A percentile compares a stretch with the other conserved stretches of the same genome.
Conservation (phyloP, 768 basidiomycete genomes). For the Termitomyces sp. region DNA sequence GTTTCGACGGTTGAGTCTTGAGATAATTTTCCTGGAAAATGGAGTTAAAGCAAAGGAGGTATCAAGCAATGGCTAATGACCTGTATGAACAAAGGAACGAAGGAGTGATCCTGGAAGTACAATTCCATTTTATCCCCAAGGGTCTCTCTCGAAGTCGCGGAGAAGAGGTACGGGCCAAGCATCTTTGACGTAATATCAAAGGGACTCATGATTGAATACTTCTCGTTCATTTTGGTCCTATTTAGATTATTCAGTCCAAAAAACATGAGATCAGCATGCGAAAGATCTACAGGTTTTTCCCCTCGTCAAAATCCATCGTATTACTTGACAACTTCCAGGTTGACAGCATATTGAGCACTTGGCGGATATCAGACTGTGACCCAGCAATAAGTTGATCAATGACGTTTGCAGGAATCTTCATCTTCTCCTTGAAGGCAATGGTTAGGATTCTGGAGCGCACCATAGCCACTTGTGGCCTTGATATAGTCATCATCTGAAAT, state of each 20-base stretch:
- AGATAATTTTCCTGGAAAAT: constrained; percentile 85
- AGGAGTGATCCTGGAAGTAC: constrained; percentile 95
- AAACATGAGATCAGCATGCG: not conserved
- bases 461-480: constrained; percentile 68
- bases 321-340: constrained; percentile 88
- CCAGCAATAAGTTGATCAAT: constrained; percentile 88
- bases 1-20: constrained; percentile 68
- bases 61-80: constrained; percentile 27
- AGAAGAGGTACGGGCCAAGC: constrained; percentile 89
- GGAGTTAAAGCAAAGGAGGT: not conserved
- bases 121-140: constrained; percentile 90
- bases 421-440: constrained; percentile 91
- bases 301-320: constrained; percentile 86
- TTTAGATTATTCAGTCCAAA: not conserved
- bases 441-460: constrained; percentile 86
- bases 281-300: constrained; percentile 73
- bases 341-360: constrained; percentile 96
- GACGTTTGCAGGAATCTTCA: constrained; percentile 89
- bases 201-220: constrained; percentile 85
- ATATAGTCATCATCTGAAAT: not conserved
- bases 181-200: constrained; percentile 90
- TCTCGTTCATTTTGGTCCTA: constrained; percentile 88
- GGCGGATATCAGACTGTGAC: constrained; percentile 93
- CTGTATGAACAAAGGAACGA: constrained; percentile 94
- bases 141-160: constrained; percentile 71